These are phyloP conservation scores for Hypoxylon lenormandii DNA, from an alignment of 495 filamentous ascomycete genomes.

Conservation along the genomic window DNA sequence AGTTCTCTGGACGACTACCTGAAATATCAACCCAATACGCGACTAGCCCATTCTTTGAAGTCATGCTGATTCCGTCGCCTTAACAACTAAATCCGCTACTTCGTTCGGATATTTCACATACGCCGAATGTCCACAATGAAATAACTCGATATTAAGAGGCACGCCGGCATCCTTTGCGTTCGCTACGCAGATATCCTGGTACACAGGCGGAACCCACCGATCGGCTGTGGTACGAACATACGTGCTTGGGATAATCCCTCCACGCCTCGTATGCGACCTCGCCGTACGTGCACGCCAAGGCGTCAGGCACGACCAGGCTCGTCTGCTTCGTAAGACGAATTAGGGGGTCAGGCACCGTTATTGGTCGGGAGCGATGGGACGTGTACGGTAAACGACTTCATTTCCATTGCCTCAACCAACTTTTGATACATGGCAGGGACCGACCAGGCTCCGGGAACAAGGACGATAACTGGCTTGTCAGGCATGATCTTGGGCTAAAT, in stretches of 20 bases:
- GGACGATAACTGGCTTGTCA: not conserved
- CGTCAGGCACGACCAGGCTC: conserved; percentile 44
- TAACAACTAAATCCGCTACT: not conserved
- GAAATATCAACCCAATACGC: no score
- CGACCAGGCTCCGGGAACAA: conserved; percentile 4
- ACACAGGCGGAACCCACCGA: conserved; percentile 47
- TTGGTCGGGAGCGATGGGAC: not conserved
- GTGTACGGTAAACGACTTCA: not conserved
- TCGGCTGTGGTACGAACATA: conserved; percentile 55
- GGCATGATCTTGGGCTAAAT: no score
- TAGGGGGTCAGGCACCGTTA: not conserved
- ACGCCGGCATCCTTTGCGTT: conserved; percentile 44
- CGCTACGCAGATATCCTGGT: conserved; percentile 55
- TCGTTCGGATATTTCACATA: conserved; percentile 3
- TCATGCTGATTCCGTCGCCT: not conserved
- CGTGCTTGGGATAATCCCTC: conserved; percentile 50
- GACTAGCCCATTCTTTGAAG: no score
- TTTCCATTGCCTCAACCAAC: not conserved
- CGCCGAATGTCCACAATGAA: not conserved
- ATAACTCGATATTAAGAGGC: not conserved
- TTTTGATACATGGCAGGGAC: not conserved
- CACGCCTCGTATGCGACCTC: conserved; percentile 45
- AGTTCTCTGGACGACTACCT: no score
- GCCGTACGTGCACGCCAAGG: conserved; percentile 34
- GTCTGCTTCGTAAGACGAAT: conserved; percentile 6